Evolutionary conservation across 164 flowering plant species (phyloP), one percentile per base, ranked within the genome.

Genomic region (Echeveria elegans): DNA sequence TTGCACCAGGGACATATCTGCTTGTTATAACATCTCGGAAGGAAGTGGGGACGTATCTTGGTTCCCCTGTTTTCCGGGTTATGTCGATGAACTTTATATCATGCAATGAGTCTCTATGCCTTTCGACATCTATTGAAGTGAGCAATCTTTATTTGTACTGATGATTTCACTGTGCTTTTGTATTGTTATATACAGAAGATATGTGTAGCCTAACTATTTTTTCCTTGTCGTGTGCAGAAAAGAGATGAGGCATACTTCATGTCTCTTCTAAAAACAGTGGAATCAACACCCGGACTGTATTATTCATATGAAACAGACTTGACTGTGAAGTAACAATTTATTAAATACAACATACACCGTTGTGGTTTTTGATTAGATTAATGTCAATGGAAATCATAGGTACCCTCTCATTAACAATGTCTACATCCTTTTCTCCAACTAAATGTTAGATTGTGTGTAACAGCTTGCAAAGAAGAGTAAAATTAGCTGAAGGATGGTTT

Each of bases 291-390:
- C 21, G 97, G 99, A 47, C 78, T 94, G 78, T 94, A 89, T 71
- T 94, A 80, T 79, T 94, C 99, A 53, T 89, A 88, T 71, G 89
- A 82, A 68, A 89, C 89, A 28, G 99, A 94, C 81, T 77, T 94
- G 63, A 91, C 97, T 64, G 58, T 94, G 72, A 94, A 86, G 82
- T 79, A 76, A 76, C 40, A 65, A 38, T 47, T 58, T 23, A 21
- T 23, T 23, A 23, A 48, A 21, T 1, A 6, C 0, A 1, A 23
- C 28, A 21, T 10, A 53, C 67, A 61, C 68, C 47, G 64, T 21
- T 61, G 30, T 56, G 37, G 59, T 61, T 47, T 37, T 56, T 16
- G 52, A 28, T 68, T 72, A 64, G 45, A 65, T n/a, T n/a, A n/a
- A n/a, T n/a, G n/a, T n/a, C n/a, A n/a, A n/a, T n/a, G n/a, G n/a